Conservation (phyloP, 2,329 filamentous ascomycete genomes). For the Claviceps spartinae region DNA sequence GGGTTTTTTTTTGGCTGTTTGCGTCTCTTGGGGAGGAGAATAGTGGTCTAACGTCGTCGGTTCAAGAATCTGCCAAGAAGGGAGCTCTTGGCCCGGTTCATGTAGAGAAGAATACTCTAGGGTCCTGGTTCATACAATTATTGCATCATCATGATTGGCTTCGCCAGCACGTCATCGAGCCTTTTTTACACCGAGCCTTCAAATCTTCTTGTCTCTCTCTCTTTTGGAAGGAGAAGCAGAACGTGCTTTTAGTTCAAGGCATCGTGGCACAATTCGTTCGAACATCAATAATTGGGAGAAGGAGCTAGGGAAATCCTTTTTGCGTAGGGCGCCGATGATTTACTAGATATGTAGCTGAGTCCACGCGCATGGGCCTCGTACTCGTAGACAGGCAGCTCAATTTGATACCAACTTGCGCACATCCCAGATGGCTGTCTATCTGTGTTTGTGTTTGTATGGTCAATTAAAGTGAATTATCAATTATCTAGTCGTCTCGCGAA, state of each 20-base stretch:
- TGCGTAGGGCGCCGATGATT: too few relatives aligned
- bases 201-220: too few relatives aligned
- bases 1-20: constrained; percentile 24
- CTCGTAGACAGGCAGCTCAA: too few relatives aligned
- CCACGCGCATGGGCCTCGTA: too few relatives aligned
- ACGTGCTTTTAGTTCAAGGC: too few relatives aligned
- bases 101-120: constrained; percentile 23
- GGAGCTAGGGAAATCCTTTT: too few relatives aligned
- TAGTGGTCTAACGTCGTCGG: constrained; percentile 22
- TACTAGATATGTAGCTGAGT: too few relatives aligned
- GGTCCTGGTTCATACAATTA: constrained; percentile 25
- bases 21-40: constrained; percentile 21
- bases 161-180: constrained; percentile 12
- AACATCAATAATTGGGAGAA: too few relatives aligned
- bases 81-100: constrained; percentile 21
- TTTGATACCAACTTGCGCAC: too few relatives aligned
- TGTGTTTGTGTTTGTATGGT: neutral
- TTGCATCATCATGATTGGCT: constrained; percentile 26
- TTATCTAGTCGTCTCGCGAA: neutral
- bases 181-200: neutral
- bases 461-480: neutral
- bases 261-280: too few relatives aligned
- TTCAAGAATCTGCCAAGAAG: constrained; percentile 19
- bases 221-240: too few relatives aligned
- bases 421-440: too few relatives aligned